Percentiles rank a stretch among this genome's conserved stretches.
These are phyloP conservation scores for Metschnikowia sp. DNA, from an alignment of 805 yeast species.

Conservation along the genomic window DNA sequence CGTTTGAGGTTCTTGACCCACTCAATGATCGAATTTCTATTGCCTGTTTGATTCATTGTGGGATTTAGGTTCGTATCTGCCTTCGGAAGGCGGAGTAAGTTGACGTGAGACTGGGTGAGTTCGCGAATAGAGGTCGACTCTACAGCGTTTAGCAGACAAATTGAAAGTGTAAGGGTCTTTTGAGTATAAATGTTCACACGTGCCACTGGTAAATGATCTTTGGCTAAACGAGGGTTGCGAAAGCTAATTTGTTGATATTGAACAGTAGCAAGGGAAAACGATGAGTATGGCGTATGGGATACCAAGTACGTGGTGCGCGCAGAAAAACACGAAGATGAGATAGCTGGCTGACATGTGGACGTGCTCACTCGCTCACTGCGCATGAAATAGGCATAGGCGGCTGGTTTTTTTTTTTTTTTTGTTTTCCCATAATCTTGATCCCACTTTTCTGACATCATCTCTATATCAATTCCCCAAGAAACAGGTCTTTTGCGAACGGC, in stretches of 20 bases:
- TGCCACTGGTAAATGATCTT: too few species aligned
- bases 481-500: too few species aligned
- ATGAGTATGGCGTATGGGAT: not conserved
- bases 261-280: slow-evolving; percentile 1
- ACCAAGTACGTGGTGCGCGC: slow-evolving; percentile 5
- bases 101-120: too few species aligned
- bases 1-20: slow-evolving; percentile 45
- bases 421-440: not conserved
- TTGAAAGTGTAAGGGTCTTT: too few species aligned
- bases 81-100: not conserved
- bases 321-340: slow-evolving; percentile 1
- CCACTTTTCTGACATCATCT: too few species aligned
- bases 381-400: not conserved
- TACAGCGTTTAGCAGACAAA: too few species aligned
- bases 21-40: slow-evolving; percentile 38
- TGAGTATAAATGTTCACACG: too few species aligned
- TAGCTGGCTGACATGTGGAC: not conserved
- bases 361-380: not conserved
- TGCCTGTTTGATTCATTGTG: slow-evolving; percentile 39
- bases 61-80: not conserved
- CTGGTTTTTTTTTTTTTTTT: not conserved
- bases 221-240: too few species aligned
- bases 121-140: too few species aligned
- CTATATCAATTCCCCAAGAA: too few species aligned
- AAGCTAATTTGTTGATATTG: not conserved